Evolutionary conservation across 2,329 filamentous ascomycete species (phyloP).

Genomic region (Drechslera avenae): DNA sequence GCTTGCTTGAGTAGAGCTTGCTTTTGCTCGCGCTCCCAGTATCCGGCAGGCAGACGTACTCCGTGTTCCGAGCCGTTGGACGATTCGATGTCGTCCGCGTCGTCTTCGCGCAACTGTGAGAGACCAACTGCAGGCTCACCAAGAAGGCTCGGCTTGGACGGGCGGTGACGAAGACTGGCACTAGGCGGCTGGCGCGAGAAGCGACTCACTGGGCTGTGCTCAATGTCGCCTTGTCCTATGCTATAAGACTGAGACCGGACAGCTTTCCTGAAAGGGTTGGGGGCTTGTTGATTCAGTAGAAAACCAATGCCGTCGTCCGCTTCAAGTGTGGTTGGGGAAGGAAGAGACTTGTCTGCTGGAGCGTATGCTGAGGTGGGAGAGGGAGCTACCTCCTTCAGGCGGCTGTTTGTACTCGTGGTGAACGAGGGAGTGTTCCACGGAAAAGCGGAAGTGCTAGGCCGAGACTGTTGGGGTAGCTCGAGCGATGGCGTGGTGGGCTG

Average conservation of each 20-base stretch:
- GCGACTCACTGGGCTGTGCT: constrained; percentile 51
- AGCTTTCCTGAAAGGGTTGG: constrained; percentile 88
- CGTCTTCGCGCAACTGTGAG: constrained; percentile 45
- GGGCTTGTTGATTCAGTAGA: constrained; percentile 58
- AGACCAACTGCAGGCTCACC: constrained; percentile 58
- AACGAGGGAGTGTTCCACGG: constrained; percentile 51
- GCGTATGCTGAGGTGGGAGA: constrained; percentile 42
- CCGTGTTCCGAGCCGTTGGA: constrained; percentile 62
- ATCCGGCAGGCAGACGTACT: constrained; percentile 43
- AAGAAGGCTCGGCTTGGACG: constrained; percentile 77
- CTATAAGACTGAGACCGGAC: constrained; percentile 97
- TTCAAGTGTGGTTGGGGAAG: constrained; percentile 43
- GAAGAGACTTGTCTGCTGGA: constrained; percentile 28
- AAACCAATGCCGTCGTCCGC: constrained; percentile 56
- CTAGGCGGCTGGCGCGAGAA: constrained; percentile 53
- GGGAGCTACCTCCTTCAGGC: constrained; percentile 41
- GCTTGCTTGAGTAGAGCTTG: constrained; percentile 45
- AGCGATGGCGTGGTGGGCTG: constrained; percentile 79
- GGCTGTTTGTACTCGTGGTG: constrained; percentile 28
- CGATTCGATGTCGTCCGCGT: constrained; percentile 69
- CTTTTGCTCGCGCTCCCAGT: constrained; percentile 42
- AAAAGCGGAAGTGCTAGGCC: constrained; percentile 50
- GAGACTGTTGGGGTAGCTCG: constrained; percentile 59
- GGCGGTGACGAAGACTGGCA: constrained; percentile 70
- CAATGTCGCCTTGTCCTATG: constrained; percentile 79